Percentiles rank a stretch among this genome's conserved stretches.
Evolutionary conservation across 768 basidiomycete species (phyloP).

Genomic region (Psilocybe cyanescens): DNA sequence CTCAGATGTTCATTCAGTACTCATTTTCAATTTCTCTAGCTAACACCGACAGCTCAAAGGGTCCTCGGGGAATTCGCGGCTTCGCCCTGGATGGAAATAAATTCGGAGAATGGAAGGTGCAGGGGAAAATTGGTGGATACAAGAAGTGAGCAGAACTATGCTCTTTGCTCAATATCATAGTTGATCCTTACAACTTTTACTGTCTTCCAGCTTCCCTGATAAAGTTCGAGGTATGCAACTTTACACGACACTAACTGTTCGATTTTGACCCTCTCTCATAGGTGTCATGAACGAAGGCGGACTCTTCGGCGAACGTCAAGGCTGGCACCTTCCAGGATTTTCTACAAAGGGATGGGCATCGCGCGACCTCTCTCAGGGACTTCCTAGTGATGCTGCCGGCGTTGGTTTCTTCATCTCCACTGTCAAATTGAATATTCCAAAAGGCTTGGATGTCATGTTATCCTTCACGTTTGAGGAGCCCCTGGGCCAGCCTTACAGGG

Average conservation of each 20-base stretch:
- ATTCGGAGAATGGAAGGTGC: conserved; percentile 71
- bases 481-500: conserved; percentile 67
- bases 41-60: conserved; percentile 60
- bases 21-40: conserved; percentile 24
- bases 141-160: conserved; percentile 41
- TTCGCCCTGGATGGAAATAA: conserved; percentile 67
- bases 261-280: not conserved
- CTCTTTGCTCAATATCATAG: not conserved
- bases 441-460: conserved; percentile 66
- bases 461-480: conserved; percentile 73
- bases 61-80: conserved; percentile 79
- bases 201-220: conserved; percentile 65
- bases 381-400: conserved; percentile 63
- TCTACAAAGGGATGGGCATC: conserved; percentile 61
- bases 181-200: not conserved
- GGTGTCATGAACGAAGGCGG: conserved; percentile 78
- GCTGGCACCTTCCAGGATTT: conserved; percentile 79
- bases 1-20: not conserved
- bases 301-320: conserved; percentile 67
- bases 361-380: conserved; percentile 59
- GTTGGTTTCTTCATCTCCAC: conserved; percentile 84
- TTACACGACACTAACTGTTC: not conserved
- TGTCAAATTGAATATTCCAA: conserved; percentile 63
- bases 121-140: conserved; percentile 79
- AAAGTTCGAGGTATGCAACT: conserved; percentile 49